These are phyloP conservation scores for Ogataea philodendri DNA, from an alignment of 805 yeast species.

Conservation along the genomic window DNA sequence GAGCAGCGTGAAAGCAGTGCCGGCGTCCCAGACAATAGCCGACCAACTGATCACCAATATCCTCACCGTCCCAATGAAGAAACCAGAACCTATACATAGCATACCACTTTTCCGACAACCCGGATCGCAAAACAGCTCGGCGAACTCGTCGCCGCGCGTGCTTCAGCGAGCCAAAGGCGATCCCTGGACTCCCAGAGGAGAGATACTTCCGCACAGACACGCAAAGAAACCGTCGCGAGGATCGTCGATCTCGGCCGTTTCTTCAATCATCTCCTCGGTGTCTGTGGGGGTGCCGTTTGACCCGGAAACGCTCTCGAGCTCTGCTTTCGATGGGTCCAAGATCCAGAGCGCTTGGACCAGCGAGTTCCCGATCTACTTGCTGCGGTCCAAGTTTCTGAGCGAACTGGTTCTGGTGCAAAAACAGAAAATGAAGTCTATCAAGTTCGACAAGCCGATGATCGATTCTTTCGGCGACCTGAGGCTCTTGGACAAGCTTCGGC, in stretches of 20 bases:
- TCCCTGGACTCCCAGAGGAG: no score
- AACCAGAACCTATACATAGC: slow-evolving; percentile 10
- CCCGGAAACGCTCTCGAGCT: slow-evolving; percentile 3
- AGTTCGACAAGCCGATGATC: slow-evolving; percentile 17
- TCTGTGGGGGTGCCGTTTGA: slow-evolving; percentile 18
- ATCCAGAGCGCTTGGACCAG: slow-evolving; percentile 16
- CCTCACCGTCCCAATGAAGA: slow-evolving; percentile 12
- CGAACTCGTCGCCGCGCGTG: slow-evolving; percentile 5
- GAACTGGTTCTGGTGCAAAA: slow-evolving; percentile 24
- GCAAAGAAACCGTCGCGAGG: slow-evolving; percentile 34
- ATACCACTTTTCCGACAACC: slow-evolving; percentile 6
- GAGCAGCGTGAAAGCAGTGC: slow-evolving; percentile 21
- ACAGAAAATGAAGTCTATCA: slow-evolving; percentile 8
- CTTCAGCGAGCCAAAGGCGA: slow-evolving; percentile 4
- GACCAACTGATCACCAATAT: slow-evolving; percentile 23
- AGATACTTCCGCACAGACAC: slow-evolving; percentile 21
- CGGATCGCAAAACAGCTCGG: slow-evolving; percentile 7
- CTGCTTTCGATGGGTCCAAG: slow-evolving; percentile 1
- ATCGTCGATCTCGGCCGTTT: slow-evolving; percentile 33
- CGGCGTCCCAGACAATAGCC: slow-evolving; percentile 18
- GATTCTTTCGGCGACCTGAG: slow-evolving; percentile 32
- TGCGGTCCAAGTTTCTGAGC: slow-evolving; percentile 23
- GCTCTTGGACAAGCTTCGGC: slow-evolving; percentile 29
- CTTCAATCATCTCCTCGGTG: slow-evolving; percentile 36
- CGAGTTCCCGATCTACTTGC: slow-evolving; percentile 15